Evolutionary conservation across 139 green algal genomes (phyloP), one percentile per base, ranked within the genome.

Genomic region (Closterium sp.): DNA sequence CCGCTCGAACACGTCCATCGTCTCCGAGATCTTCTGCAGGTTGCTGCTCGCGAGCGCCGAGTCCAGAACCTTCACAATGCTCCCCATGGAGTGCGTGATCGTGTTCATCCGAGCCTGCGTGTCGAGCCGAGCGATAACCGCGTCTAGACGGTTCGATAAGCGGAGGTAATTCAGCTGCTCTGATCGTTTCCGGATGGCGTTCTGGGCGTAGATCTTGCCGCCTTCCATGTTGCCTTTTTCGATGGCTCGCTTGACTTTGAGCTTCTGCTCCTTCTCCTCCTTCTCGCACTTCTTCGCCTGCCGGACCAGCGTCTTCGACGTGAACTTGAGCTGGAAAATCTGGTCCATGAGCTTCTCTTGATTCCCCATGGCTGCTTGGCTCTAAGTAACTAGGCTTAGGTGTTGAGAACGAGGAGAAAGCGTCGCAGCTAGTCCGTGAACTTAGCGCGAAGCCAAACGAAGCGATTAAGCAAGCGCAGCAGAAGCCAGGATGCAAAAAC

Each of bases 241-340:
- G 33, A 99, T 99, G 1, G 98, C 98, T 86, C 98, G 98, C 92
- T 99, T 99, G 5, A 98, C 95, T 90, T 99, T 98, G 0, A 97
- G 91, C 93, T 97, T 97, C 91, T 98, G 96, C 25, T 94, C 84
- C 95, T 98, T 99, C 91, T 99, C 97, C 32, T 99, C 98, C 90
- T 98, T 98, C 91, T 99, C 97, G 87, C 95, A 97, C 89, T 99
- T 99, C 8, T 96, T 95, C 1, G 97, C 95, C 84, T 96, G 94
- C 19, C 96, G 94, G 23, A 95, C 95, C 4, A 99, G 95, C 95
- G 98, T 97, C 93, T 99, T 99, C 10, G 95, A 95, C 6, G 96
- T 98, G 90, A 98, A 98, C 94, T 98, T 98, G 23, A 99, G 94
- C 93, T 99, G 97, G 94, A 99, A 99, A 9, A 99, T 98, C 94